Base-by-base conservation (phyloP, 805 yeast species). In the Yarrowia sp. region DNA sequence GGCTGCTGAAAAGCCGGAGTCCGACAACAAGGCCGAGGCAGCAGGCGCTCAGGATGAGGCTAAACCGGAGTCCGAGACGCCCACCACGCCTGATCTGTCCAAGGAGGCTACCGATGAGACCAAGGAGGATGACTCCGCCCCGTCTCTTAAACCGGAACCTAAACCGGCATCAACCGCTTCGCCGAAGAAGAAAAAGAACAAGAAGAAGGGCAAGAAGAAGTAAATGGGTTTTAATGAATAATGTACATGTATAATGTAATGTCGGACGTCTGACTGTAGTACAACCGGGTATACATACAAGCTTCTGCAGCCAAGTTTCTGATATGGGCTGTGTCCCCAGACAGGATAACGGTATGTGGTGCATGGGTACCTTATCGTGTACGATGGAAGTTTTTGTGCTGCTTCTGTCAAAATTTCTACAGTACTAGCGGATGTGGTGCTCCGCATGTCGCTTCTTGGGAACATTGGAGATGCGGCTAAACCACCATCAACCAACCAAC, bases 181-280 rank as follows among this genome's bases (percentile, higher is more conserved):
- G 10, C 36, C 58, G 21, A 51, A 51, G 32, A 51, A 51, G 42
- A 51, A 51, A 10, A 51, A 51, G 42, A 51, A 51, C 42, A 51
- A 51, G 58, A 51, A 51, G 42, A 51, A 51, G 58, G 58, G 58
- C 31, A 51, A 51, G 58, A 51, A 51, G 42, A 33, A 35, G 27
- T 51, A 13, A 19, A 18, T 27, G 25, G 24, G 9, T 44, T 44
- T 44, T 44, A 44, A 44, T 44, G 51, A 44, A 29, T 44, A 42
- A 42, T 42, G 47, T 25, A 42, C 47, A 24, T 35, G 42, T 51
- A 51, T 29, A 21, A 25, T 6, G 25, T 14, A 13, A 9, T 14
- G 44, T 2, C 9, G 6, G 29, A 27, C n/a, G n/a, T n/a, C n/a
- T n/a, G n/a, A n/a, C n/a, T n/a, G n/a, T n/a, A n/a, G n/a, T n/a